Evolutionary conservation across 2,329 filamentous ascomycete species (phyloP).

Genomic region (Pyricularia sp.): DNA sequence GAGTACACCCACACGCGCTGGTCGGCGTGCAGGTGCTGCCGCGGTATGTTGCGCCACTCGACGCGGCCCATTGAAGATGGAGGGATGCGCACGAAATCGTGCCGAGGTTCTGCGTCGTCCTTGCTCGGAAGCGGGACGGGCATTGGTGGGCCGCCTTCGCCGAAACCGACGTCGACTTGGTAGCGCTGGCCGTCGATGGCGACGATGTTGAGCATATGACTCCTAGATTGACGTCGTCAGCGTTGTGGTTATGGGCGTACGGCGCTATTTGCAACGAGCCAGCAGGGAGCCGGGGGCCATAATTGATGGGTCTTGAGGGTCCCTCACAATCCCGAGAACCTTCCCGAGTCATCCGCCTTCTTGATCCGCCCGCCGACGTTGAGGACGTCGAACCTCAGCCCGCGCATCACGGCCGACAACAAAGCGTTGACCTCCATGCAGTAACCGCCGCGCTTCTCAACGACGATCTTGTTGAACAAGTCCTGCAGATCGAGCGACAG

Average conservation of each 20-base stretch:
- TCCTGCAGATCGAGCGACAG: conserved; percentile 21
- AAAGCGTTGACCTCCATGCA: conserved; percentile 39
- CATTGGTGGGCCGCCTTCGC: conserved; percentile 29
- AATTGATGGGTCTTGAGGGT: conserved; percentile 5
- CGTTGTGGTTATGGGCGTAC: no score
- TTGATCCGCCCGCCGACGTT: conserved; percentile 9
- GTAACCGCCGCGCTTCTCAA: conserved; percentile 37
- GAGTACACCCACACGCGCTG: conserved; percentile 31
- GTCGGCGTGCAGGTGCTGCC: conserved; percentile 18
- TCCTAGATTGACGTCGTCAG: no score
- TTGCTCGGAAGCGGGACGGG: conserved; percentile 21
- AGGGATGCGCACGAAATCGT: background rate
- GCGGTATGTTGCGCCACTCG: background rate
- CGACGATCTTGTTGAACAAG: conserved; percentile 26
- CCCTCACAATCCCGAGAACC: conserved; percentile 18
- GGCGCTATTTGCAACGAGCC: no score
- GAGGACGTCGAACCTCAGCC: conserved; percentile 39
- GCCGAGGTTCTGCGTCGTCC: background rate
- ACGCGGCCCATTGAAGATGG: background rate
- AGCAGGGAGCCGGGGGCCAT: no score
- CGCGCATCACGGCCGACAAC: conserved; percentile 36
- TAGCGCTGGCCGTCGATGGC: conserved; percentile 37
- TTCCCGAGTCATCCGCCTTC: conserved; percentile 5
- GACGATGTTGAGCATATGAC: conserved; percentile 52
- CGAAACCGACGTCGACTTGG: conserved; percentile 53